Base-by-base conservation (phyloP, 768 basidiomycete species). In the Coprinopsis cinerea region DNA sequence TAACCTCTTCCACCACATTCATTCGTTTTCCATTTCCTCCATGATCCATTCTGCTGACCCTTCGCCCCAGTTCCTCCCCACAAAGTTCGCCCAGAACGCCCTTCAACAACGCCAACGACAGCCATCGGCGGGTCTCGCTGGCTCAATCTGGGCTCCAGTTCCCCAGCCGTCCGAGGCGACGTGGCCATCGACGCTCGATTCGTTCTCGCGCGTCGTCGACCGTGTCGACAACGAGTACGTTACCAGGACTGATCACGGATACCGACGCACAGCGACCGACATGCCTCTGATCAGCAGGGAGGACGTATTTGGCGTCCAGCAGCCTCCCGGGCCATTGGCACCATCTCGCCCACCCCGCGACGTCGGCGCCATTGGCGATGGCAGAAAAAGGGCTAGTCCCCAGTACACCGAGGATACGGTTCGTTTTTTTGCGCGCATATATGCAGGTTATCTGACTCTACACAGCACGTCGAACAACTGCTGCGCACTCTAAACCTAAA, bases 111-210 rank as follows among this genome's bases (percentile, higher is more conserved):
- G 71, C 56, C 57, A 66, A 26, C 69, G 76, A 22, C 70, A 69
- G 50, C 36, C 9, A 39, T 60, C 64, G 11, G 59, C 68, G 32
- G 72, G 73, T 5, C 69, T 73, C 41, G 58, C 70, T 49, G 74
- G 73, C 13, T 88, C 86, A 44, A 90, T 91, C 54, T 91, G 88
- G 88, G 88, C 88, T 0, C 88, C 88, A 6, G 85, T 84, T 61
- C 84, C 86, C 2, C 85, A 83, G 62, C 77, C 78, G 4, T 74
- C 77, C 14, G 83, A 83, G 17, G 60, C 71, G 4, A 75, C 79
- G 11, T 91, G 88, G 88, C 83, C 86, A 18, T 74, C 73, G 52
- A 70, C 83, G 30, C 66, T 85, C 28, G 82, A 84, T 51, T 67
- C 82, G 3, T 83, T 83, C 57, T 75, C 76, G 47, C 75, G 77